phyloP scores from a whole-genome alignment of 352 stramenopile species.

The Elongisporangium prolatum region DNA sequence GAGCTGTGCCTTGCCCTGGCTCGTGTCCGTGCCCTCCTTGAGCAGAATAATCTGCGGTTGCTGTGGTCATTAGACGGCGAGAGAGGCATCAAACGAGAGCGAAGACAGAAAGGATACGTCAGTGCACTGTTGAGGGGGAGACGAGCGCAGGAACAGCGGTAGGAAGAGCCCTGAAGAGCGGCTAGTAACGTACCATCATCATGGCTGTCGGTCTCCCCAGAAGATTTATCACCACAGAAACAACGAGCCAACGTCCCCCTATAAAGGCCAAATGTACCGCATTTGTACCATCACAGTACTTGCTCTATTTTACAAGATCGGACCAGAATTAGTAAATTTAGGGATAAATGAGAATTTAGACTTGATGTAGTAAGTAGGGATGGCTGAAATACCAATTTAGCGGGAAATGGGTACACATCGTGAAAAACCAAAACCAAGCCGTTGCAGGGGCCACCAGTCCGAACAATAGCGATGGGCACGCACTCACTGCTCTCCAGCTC shows the following conservation, averaged over 20 bases:
- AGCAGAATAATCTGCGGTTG: conserved; percentile 98
- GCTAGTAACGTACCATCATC: conserved; percentile 38
- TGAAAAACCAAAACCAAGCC: too few relatives aligned
- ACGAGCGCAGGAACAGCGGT: not conserved
- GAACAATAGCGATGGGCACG: too few relatives aligned
- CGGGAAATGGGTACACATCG: too few relatives aligned
- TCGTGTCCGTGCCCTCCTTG: conserved; percentile 98
- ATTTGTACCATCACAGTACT: not conserved
- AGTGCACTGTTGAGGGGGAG: not conserved
- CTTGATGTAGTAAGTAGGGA: too few relatives aligned
- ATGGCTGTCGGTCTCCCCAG: conserved; percentile 16
- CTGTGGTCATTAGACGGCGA: conserved; percentile 14
- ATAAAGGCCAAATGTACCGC: not conserved
- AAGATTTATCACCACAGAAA: conserved; percentile 18
- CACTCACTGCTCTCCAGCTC: too few relatives aligned
- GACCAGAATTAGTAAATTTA: too few relatives aligned
- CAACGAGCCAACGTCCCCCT: not conserved
- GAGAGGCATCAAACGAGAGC: not conserved
- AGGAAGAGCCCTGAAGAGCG: not conserved
- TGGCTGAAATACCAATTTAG: too few relatives aligned
- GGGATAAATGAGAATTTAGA: too few relatives aligned
- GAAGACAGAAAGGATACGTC: conserved; percentile 1
- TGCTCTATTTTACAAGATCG: too few relatives aligned
- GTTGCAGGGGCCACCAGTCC: too few relatives aligned
- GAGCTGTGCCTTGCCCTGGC: conserved; percentile 95